Base-by-base conservation (phyloP, 371 early-diverging fungal genomes). In the Syncephalis fuscata region DNA sequence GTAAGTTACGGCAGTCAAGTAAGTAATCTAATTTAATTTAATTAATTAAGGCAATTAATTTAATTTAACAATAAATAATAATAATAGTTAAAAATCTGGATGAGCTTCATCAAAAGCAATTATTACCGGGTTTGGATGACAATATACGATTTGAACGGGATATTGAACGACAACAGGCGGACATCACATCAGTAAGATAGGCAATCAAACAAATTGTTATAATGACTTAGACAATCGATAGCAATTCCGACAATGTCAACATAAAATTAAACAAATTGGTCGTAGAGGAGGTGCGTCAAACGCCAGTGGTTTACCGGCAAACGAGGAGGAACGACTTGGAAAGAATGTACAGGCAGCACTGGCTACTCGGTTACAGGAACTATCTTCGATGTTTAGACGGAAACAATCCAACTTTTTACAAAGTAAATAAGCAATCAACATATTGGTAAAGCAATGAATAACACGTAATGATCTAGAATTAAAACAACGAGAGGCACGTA, bases 111-210 rank as follows among this genome's bases (percentile, higher is more conserved):
- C 80, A 82, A 50, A 84, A 85, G 56, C 85, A 91, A 56, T 62
- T 93, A 17, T 59, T 95, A 44, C 93, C 95, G 16, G 92, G 92
- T 22, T 95, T 96, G 53, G 88, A 91, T 51, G 95, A 96, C 61
- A 72, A 80, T 27, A 63, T 76, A 1, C 74, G 67, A 10, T 90
- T 88, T 55, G 90, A 92, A 62, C 73, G 74, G 47, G 80, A 78
- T 14, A 96, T 95, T 40, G 81, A 91, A 32, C 58, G 64, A 15
- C 60, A 88, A 36, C 85, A 94, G 4, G 66, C 73, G 11, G 77
- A 78, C 20, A 87, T 96, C 48, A 89, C 92, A 1, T 62, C 70
- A 51, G 88, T 88, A 69, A 49, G 51, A 36, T 3, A 20, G 11
- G 10, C 16, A 10, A 16, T 21, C 9, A 21, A 0, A 37, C 39